Evolutionary conservation across 768 basidiomycete species (phyloP).

Genomic region (Saitozyma sp.): DNA sequence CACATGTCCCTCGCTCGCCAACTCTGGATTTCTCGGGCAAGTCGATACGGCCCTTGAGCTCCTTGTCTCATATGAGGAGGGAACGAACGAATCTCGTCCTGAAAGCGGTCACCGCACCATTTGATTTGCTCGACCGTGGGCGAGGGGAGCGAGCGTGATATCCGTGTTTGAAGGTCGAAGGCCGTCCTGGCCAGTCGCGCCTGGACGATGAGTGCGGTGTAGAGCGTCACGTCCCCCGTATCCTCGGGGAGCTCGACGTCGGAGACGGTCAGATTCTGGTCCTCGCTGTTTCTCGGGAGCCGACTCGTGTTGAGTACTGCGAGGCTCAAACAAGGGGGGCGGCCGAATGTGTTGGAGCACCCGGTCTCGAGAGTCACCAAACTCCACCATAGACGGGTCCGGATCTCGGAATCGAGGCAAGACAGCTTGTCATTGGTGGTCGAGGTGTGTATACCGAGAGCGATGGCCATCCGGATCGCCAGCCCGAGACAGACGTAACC

Average conservation of each 20-base stretch:
- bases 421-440: slow-evolving; percentile 3
- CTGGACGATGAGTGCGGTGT: slow-evolving; percentile 24
- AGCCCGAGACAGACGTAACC: slow-evolving; percentile 21
- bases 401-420: slow-evolving; percentile 14
- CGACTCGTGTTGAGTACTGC: slow-evolving; percentile 3
- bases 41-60: slow-evolving; percentile 6
- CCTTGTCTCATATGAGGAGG: slow-evolving; percentile 2
- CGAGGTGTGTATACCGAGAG: slow-evolving; percentile 17
- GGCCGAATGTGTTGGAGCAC: slow-evolving; percentile 22
- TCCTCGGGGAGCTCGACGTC: slow-evolving; percentile 4
- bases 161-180: slow-evolving; percentile 8
- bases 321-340: slow-evolving; percentile 14
- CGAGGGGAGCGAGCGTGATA: slow-evolving; percentile 9
- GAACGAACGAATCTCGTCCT: slow-evolving; percentile 4
- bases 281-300: slow-evolving; percentile 24
- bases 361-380: slow-evolving; percentile 21
- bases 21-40: slow-evolving; percentile 10
- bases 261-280: slow-evolving; percentile 21
- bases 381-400: slow-evolving; percentile 19
- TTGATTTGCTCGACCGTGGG: slow-evolving; percentile 25
- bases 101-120: slow-evolving; percentile 19
- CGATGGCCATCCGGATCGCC: slow-evolving; percentile 22
- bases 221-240: slow-evolving; percentile 11
- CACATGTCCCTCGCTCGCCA: slow-evolving; percentile 22
- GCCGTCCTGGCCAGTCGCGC: slow-evolving; percentile 15